Percentiles rank a stretch among this genome's conserved stretches.
Evolutionary conservation across 169 alveolate species (phyloP).

Genomic region (Cryptosporidium andersoni): DNA sequence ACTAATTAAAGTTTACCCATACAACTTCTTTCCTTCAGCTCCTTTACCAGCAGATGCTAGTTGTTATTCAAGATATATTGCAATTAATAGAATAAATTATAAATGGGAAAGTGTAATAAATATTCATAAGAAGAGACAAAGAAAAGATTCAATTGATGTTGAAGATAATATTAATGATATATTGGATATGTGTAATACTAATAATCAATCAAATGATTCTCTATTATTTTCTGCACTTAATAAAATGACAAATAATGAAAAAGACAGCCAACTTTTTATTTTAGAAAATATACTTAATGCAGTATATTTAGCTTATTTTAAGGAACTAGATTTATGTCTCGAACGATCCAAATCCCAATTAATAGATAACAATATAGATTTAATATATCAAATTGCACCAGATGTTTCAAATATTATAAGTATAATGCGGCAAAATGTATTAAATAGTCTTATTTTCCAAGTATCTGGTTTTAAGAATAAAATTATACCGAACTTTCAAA

Average conservation of each 20-base stretch:
- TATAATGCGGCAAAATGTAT: slow-evolving; percentile 39
- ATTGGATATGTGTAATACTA: not conserved
- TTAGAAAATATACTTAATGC: slow-evolving; percentile 33
- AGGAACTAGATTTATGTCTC: slow-evolving; percentile 9
- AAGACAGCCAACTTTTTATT: slow-evolving; percentile 21
- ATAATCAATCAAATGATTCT: not conserved
- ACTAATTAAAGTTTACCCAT: slow-evolving; percentile 50
- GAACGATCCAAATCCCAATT: too few species aligned
- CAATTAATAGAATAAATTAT: slow-evolving; percentile 29
- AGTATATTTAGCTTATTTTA: slow-evolving; percentile 39
- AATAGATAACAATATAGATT: not conserved
- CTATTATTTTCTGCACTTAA: slow-evolving; percentile 1
- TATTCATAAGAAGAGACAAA: slow-evolving; percentile 12
- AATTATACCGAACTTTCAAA: slow-evolving; percentile 13
- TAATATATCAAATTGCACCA: slow-evolving; percentile 29
- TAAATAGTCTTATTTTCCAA: slow-evolving; percentile 7
- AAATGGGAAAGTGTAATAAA: slow-evolving; percentile 26
- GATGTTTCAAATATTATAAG: slow-evolving; percentile 28
- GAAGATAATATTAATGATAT: not conserved
- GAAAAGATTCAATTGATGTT: slow-evolving; percentile 14
- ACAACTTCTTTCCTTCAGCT: slow-evolving; percentile 39
- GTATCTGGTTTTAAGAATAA: slow-evolving; percentile 60
- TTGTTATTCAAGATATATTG: slow-evolving; percentile 38
- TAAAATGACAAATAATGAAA: slow-evolving; percentile 19
- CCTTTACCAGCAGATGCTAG: slow-evolving; percentile 21